Percentiles rank a stretch among this genome's conserved stretches.
Conservation (phyloP, 768 basidiomycete genomes). For the Calvatia gigantea region DNA sequence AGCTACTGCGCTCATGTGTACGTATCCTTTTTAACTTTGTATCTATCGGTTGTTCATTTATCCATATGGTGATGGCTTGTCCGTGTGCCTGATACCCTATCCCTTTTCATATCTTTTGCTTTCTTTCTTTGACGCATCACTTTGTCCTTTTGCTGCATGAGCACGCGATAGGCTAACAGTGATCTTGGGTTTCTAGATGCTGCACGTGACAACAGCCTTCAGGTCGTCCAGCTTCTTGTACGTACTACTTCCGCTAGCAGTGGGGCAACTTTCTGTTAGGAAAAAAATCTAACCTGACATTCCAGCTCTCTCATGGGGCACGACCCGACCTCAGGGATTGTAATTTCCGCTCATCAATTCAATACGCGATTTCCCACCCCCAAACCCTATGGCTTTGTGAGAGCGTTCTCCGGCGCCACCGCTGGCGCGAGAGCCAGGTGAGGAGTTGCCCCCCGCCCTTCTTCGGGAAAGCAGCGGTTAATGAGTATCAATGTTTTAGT, state of each 20-base stretch:
- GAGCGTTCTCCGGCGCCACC: constrained; percentile 53
- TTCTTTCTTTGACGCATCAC: constrained; percentile 4
- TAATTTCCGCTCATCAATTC: constrained; percentile 68
- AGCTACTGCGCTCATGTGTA: constrained; percentile 84
- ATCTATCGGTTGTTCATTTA: constrained; percentile 15
- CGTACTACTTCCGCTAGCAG: constrained; percentile 20
- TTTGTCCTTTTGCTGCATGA: neutral
- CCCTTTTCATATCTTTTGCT: neutral
- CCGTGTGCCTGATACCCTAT: constrained; percentile 1
- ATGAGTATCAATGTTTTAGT: constrained; percentile 24
- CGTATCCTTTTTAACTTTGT: constrained; percentile 26
- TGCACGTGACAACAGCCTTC: constrained; percentile 65
- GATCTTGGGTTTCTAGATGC: constrained; percentile 50
- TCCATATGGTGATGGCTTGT: neutral
- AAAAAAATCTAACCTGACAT: constrained; percentile 3
- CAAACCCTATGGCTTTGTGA: constrained; percentile 71
- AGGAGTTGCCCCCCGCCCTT: constrained; percentile 18
- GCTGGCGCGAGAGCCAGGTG: constrained; percentile 61
- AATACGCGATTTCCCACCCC: constrained; percentile 62
- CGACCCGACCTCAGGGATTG: constrained; percentile 71
- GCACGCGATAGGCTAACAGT: constrained; percentile 14
- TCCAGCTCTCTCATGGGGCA: constrained; percentile 64
- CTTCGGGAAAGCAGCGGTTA: constrained; percentile 10
- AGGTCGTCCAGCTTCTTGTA: constrained; percentile 68
- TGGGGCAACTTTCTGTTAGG: constrained; percentile 1